Conservation (phyloP, 176 grass and related monocot genomes). For the Musa beccarii region DNA sequence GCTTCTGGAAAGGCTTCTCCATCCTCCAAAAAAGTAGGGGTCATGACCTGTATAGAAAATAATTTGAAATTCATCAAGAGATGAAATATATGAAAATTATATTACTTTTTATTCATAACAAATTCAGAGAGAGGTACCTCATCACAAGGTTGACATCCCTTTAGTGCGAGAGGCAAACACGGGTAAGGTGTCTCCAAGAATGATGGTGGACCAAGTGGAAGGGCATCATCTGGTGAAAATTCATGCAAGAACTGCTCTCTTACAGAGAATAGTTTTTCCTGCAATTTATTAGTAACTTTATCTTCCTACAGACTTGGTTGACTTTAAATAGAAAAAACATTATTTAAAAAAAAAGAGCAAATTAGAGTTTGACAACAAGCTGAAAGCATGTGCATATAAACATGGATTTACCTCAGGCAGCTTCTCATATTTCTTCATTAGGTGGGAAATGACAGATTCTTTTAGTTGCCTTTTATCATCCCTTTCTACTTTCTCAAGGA, state of each 20-base stretch:
- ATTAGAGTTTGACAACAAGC: not conserved
- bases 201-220: conserved; percentile 56
- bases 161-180: conserved; percentile 44
- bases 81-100: not conserved
- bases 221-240: conserved; percentile 82
- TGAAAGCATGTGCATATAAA: not conserved
- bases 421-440: conserved; percentile 56
- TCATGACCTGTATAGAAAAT: conserved; percentile 48
- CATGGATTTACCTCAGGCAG: conserved; percentile 50
- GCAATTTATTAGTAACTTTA: conserved; percentile 19
- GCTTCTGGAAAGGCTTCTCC: conserved; percentile 54
- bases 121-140: conserved; percentile 47
- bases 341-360: not conserved
- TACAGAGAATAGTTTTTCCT: conserved; percentile 48
- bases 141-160: conserved; percentile 50
- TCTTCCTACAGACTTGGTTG: not conserved
- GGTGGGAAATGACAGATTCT: conserved; percentile 51
- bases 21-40: conserved; percentile 62
- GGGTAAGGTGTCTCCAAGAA: conserved; percentile 72
- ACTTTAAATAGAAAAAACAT: not conserved
- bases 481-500: conserved; percentile 57
- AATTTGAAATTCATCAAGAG: not conserved
- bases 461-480: conserved; percentile 51
- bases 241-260: conserved; percentile 75
- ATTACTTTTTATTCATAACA: not conserved